Conservation (phyloP, 257 asterid genomes). For the Fraxinus cuspidata region DNA sequence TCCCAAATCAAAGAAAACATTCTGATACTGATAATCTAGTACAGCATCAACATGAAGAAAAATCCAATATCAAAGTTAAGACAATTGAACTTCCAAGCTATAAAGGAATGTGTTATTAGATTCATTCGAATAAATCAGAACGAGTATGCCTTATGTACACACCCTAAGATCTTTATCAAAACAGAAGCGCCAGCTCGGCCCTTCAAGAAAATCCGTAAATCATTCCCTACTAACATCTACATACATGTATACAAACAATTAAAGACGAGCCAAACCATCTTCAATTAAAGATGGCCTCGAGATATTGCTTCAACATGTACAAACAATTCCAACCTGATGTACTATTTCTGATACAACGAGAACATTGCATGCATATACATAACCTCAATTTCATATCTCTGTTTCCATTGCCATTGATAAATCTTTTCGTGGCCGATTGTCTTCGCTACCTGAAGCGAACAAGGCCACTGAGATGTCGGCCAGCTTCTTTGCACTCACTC, state of each 20-base stretch:
- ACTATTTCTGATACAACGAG: neutral
- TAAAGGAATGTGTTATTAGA: neutral
- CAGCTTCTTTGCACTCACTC: constrained; percentile 48
- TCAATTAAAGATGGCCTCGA: constrained; percentile 59
- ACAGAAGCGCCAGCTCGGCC: constrained; percentile 5
- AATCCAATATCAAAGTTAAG: neutral
- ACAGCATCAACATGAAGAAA: too few species aligned
- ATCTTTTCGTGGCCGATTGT: constrained; percentile 34
- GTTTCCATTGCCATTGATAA: constrained; percentile 33
- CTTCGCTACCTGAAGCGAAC: constrained; percentile 34
- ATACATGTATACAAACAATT: constrained; percentile 26
- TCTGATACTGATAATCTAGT: too few species aligned
- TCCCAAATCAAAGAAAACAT: too few species aligned
- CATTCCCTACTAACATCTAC: constrained; percentile 17
- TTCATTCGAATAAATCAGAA: neutral
- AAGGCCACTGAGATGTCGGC: constrained; percentile 58
- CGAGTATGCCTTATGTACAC: neutral
- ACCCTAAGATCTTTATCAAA: neutral
- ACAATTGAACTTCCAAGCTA: neutral
- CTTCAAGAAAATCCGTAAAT: constrained; percentile 24
- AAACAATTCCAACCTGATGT: neutral
- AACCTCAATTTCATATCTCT: constrained; percentile 1
- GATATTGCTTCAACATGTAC: constrained; percentile 27
- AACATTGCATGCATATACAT: constrained; percentile 10
- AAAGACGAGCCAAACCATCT: constrained; percentile 37